Conservation (phyloP, 202 grass and related monocot species). For the Zizania palustris region DNA sequence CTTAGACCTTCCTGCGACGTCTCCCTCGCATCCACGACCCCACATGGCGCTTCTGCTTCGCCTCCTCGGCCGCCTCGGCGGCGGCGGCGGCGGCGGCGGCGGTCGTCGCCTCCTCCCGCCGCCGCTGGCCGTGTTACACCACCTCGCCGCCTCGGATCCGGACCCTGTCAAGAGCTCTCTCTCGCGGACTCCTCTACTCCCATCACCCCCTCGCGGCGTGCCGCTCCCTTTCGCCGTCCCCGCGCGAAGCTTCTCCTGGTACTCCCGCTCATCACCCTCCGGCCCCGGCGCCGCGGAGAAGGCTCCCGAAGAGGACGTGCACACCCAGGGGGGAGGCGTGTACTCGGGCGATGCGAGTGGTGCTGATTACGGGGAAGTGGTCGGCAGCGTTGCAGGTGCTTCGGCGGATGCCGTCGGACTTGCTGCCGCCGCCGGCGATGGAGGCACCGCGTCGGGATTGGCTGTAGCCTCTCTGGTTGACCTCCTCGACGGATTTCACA, state of each 20-base stretch:
- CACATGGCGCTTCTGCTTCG: conserved; percentile 50
- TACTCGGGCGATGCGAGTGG: not conserved
- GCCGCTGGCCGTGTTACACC: conserved; percentile 27
- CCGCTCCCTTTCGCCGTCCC: conserved; percentile 30
- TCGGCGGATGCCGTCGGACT: conserved; percentile 38
- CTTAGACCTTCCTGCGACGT: not conserved
- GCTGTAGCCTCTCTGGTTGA: conserved; percentile 32
- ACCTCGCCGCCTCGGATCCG: conserved; percentile 5
- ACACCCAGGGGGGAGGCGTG: not conserved
- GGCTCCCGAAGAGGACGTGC: not conserved
- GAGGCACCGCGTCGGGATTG: conserved; percentile 43
- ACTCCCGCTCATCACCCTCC: conserved; percentile 31
- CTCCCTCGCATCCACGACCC: not conserved
- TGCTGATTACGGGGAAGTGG: conserved; percentile 25
- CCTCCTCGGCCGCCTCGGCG: conserved; percentile 47
- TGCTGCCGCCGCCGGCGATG: conserved; percentile 6
- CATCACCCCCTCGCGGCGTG: not conserved
- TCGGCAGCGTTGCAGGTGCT: conserved; percentile 25
- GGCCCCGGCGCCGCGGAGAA: not conserved
- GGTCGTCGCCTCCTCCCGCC: conserved; percentile 31
- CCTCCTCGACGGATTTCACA: conserved; percentile 66
- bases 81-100: conserved; percentile 30
- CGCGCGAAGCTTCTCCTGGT: conserved; percentile 66
- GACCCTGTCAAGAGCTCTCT: not conserved
- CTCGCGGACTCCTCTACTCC: not conserved